Conservation (phyloP, 352 stramenopile species). For the Phytophthora boehmeriae region DNA sequence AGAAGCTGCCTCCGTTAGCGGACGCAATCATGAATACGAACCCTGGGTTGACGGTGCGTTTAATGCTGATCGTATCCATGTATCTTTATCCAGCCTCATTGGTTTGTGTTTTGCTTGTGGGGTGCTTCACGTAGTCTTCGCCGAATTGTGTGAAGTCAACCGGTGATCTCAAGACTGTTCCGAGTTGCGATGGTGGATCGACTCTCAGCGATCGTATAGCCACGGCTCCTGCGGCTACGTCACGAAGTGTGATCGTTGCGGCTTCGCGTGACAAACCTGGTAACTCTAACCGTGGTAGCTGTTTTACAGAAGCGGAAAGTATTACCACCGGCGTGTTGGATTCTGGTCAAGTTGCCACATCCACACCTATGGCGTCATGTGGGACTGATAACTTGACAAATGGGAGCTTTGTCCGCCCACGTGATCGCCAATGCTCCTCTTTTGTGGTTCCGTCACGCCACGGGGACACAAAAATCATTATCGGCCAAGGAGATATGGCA, state of each 20-base stretch:
- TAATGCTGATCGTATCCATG: too few relatives aligned
- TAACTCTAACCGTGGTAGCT: background rate
- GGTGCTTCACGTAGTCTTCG: slow-evolving; percentile 7
- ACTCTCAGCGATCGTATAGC: slow-evolving; percentile 16
- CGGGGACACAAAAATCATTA: slow-evolving; percentile 64
- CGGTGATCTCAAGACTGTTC: slow-evolving; percentile 20
- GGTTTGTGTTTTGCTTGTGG: background rate
- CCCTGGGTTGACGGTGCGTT: slow-evolving; percentile 10
- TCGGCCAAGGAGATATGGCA: slow-evolving; percentile 37
- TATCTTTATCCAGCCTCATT: too few relatives aligned
- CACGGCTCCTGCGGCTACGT: slow-evolving; percentile 25
- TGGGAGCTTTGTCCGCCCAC: background rate
- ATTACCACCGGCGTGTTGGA: background rate
- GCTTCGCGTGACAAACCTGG: background rate
- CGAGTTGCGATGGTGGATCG: background rate
- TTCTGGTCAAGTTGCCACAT: background rate
- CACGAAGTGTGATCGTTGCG: slow-evolving; percentile 3
- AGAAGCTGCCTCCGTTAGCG: slow-evolving; percentile 53
- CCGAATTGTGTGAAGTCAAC: slow-evolving; percentile 23
- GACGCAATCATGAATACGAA: slow-evolving; percentile 3
- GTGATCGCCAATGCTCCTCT: background rate
- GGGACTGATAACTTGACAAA: background rate
- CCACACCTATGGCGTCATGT: background rate
- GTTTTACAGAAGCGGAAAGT: slow-evolving; percentile 4
- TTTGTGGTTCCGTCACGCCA: slow-evolving; percentile 27